phyloP scores from a whole-genome alignment of 2,329 filamentous ascomycete species.

The Nothopassalora personata region DNA sequence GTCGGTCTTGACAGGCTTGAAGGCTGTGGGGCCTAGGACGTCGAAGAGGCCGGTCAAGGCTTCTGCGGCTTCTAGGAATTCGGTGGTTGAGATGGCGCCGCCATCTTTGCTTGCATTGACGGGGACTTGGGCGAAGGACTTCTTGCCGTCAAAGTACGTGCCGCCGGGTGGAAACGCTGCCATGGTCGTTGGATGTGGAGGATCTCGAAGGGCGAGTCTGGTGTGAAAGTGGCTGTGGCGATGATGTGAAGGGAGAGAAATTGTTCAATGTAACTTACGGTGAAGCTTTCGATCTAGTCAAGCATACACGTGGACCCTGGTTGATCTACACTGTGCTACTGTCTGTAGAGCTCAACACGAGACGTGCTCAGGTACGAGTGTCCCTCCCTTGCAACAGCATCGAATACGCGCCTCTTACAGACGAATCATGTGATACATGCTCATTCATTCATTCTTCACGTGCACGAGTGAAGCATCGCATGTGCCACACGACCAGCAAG shows the following conservation, averaged over 20 bases:
- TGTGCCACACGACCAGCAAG: no score
- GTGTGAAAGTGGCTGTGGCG: neutral
- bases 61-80: constrained; percentile 90
- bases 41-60: constrained; percentile 79
- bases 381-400: no score
- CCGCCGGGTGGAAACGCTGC: constrained; percentile 55
- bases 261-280: neutral
- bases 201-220: neutral
- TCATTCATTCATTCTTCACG: no score
- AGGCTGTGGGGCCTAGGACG: constrained; percentile 64
- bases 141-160: constrained; percentile 79
- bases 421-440: no score
- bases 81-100: constrained; percentile 72
- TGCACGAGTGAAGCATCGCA: no score
- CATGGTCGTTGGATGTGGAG: constrained; percentile 6
- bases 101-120: constrained; percentile 68
- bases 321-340: no score
- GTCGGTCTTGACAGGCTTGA: constrained; percentile 85
- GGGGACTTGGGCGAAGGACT: constrained; percentile 77
- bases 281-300: constrained; percentile 1
- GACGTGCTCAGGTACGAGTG: no score
- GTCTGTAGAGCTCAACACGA: no score
- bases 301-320: constrained; percentile 1
- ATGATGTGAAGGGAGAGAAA: neutral
- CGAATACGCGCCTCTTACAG: no score